Evolutionary conservation across 1,284 basidiomycete genomes (phyloP), one percentile per base, ranked within the genome.

Genomic region (Ganoderma leucocontextum): DNA sequence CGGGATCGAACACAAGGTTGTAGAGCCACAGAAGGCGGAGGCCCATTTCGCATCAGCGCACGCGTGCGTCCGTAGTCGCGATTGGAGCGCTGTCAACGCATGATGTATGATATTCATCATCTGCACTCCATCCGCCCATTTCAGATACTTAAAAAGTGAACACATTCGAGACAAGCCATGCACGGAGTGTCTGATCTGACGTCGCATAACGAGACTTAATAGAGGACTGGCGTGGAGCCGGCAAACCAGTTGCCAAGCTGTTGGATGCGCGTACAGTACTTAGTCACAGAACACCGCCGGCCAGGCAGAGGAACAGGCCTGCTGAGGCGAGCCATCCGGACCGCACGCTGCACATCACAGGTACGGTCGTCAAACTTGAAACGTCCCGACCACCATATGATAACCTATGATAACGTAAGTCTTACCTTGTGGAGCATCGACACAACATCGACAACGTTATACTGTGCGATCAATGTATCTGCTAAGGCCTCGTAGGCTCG

Each of bases 351-450:
- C 38, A 38, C 12, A 36, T 42, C 22, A 36, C 58, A 60, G 38
- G 22, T 60, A 38, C 38, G 58, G 58, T 60, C n/a, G 58, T 41
- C 58, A 38, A 39, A n/a, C n/a, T n/a, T n/a, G n/a, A n/a, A 17
- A 19, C 36, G 35, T 60, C 22, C 13, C 10, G 22, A 39, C 38
- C 35, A 19, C 35, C 35, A 39, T 17, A n/a, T 25, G 58, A 55
- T 35, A 29, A 41, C 35, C 25, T 17, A n/a, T 25, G 58, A 55
- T 35, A 29, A 41, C 58, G 22, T 22, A 15, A 12, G 36, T 41
- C 57, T 59, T 15, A 19, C 36, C 35, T n/a, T 25, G 57, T 59
- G 58, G 58, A 60, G 58, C 38, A 22, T 58, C 55, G 55, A 38
- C 10, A 10, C 38, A 60, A 38, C 38, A 22, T 58, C 55, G 55